A percentile compares a stretch with the other conserved stretches of the same genome.
Evolutionary conservation across 129 eudicot species (phyloP).

Genomic region (Apium graveolens): DNA sequence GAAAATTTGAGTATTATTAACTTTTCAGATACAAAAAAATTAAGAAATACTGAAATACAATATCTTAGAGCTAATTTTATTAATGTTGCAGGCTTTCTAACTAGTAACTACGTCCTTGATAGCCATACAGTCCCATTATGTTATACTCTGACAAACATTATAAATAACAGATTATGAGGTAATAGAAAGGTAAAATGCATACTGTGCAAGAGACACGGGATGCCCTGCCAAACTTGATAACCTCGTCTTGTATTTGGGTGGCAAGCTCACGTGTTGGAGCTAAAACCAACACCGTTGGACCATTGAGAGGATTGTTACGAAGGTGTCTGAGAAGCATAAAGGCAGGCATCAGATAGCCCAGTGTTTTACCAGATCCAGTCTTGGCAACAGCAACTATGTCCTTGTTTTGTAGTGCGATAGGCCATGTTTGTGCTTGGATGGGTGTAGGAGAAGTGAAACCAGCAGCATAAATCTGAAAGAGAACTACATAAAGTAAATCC

Average conservation of each 20-base stretch:
- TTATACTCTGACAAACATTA: neutral
- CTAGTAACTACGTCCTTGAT: neutral
- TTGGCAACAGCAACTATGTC: slow-evolving; percentile 98
- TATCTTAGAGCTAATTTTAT: neutral
- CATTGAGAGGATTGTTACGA: slow-evolving; percentile 62
- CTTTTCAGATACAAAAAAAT: neutral
- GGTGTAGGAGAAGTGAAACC: slow-evolving; percentile 89
- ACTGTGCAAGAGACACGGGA: slow-evolving; percentile 84
- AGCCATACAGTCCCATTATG: neutral
- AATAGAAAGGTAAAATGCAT: slow-evolving; percentile 3
- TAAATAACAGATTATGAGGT: neutral
- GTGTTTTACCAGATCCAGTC: slow-evolving; percentile 97
- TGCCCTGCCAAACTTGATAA: slow-evolving; percentile 83
- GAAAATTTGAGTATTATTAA: neutral
- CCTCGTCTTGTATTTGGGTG: slow-evolving; percentile 96
- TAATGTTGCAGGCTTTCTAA: neutral
- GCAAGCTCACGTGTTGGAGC: slow-evolving; percentile 98
- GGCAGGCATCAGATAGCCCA: slow-evolving; percentile 89
- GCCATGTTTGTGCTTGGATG: slow-evolving; percentile 97
- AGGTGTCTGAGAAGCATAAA: slow-evolving; percentile 65
- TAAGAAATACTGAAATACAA: neutral
- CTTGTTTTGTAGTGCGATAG: slow-evolving; percentile 74
- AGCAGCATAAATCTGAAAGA: slow-evolving; percentile 64
- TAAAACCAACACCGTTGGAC: slow-evolving; percentile 85
- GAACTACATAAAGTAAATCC: slow-evolving; percentile 18